These are phyloP conservation scores for Beta macrorhiza DNA, from an alignment of 179 eudicot genomes.

Conservation along the genomic window DNA sequence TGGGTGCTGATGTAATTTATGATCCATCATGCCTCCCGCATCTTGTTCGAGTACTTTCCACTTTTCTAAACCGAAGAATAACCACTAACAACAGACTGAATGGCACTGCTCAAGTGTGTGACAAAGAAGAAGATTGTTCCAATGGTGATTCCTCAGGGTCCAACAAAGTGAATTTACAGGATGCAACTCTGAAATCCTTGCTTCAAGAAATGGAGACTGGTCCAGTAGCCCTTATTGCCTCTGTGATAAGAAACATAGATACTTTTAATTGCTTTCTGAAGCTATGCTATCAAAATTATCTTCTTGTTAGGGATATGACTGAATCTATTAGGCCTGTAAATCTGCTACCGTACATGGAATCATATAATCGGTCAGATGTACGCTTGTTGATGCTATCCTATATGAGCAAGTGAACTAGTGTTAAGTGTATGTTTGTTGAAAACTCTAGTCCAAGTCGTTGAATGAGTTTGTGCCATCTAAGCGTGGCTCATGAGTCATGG, in stretches of 20 bases:
- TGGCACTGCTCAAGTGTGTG: background rate
- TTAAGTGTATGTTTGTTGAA: background rate
- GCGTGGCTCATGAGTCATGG: too few species aligned
- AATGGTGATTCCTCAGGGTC: background rate
- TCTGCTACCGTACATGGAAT: slow-evolving; percentile 74
- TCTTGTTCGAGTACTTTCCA: slow-evolving; percentile 66
- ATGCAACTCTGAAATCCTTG: slow-evolving; percentile 23
- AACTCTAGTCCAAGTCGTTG: too few species aligned
- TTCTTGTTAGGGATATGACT: slow-evolving; percentile 59
- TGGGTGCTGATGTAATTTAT: slow-evolving; percentile 93
- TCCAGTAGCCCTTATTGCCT: slow-evolving; percentile 70
- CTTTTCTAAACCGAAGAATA: slow-evolving; percentile 41
- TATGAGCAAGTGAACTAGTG: background rate
- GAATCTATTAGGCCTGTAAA: slow-evolving; percentile 35
- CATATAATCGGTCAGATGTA: slow-evolving; percentile 56
- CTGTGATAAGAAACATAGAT: slow-evolving; percentile 70
- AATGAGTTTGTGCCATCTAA: too few species aligned
- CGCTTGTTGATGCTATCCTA: slow-evolving; percentile 43
- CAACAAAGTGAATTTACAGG: slow-evolving; percentile 8
- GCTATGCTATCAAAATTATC: slow-evolving; percentile 45
- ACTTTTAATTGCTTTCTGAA: slow-evolving; percentile 58
- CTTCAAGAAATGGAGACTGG: slow-evolving; percentile 27
- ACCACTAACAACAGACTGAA: background rate
- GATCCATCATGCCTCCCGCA: slow-evolving; percentile 81
- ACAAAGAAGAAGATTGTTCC: background rate